phyloP scores from a whole-genome alignment of 495 filamentous ascomycete genomes.

The Lasiosphaeriaceae sp. region DNA sequence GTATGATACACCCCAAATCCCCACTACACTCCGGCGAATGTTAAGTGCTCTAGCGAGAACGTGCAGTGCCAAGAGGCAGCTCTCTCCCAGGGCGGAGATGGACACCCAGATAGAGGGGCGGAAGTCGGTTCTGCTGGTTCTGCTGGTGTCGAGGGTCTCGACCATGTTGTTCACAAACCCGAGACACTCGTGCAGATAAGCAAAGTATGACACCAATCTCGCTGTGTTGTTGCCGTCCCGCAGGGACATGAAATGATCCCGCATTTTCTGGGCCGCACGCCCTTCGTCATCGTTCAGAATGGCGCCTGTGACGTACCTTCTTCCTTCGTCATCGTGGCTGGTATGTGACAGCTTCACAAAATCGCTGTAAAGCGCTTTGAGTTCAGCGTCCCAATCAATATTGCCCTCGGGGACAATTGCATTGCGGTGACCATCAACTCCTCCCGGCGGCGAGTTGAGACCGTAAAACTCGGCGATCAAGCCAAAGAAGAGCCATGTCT shows the following conservation, averaged over 20 bases:
- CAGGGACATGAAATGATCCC: no score
- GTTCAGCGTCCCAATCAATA: background rate
- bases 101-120: background rate
- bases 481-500: background rate
- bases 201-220: background rate
- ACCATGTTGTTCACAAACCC: background rate
- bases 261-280: no score
- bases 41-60: background rate
- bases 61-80: background rate
- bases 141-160: background rate
- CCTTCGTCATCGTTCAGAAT: no score
- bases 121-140: background rate
- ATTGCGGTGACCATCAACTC: no score
- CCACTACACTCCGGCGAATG: background rate
- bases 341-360: no score
- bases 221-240: no score
- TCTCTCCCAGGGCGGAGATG: background rate
- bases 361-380: background rate
- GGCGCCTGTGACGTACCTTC: no score
- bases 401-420: no score
- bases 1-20: background rate
- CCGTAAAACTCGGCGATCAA: background rate
- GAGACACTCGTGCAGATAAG: background rate
- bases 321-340: no score
- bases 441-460: no score